A percentile compares a stretch with the other conserved stretches of the same genome.
Conservation (phyloP, 768 basidiomycete species). For the Lyophyllum shimeji region DNA sequence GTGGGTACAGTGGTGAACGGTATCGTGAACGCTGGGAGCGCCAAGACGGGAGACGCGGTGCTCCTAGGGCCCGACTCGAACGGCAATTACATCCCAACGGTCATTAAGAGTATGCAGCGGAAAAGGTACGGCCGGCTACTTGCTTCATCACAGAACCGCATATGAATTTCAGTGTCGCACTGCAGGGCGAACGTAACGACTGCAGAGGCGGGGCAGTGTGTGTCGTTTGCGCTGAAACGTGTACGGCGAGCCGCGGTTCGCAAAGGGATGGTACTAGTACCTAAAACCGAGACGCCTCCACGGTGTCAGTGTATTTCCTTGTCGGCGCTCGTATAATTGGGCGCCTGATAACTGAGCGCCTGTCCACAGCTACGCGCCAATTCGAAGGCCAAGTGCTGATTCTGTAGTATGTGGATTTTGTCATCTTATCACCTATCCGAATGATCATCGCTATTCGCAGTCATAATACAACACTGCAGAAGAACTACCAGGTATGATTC, state of each 20-base stretch:
- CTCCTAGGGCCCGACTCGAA: conserved; percentile 91
- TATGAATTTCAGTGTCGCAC: background rate
- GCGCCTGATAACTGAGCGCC: background rate
- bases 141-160: background rate
- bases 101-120: conserved; percentile 90
- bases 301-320: conserved; percentile 48
- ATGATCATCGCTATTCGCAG: conserved; percentile 31
- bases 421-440: background rate
- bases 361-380: conserved; percentile 60
- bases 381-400: conserved; percentile 96
- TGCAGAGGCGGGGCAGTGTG: conserved; percentile 95
- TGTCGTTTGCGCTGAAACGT: conserved; percentile 90
- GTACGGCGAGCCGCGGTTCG: conserved; percentile 78
- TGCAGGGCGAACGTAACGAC: conserved; percentile 72
- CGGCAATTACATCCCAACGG: conserved; percentile 79
- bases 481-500: conserved; percentile 78
- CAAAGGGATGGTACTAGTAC: conserved; percentile 94
- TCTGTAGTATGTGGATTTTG: conserved; percentile 64
- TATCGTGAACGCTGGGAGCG: conserved; percentile 71
- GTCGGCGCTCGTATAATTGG: background rate
- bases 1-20: conserved; percentile 86
- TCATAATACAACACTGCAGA: conserved; percentile 91
- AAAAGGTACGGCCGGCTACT: conserved; percentile 58
- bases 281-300: conserved; percentile 76
- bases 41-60: conserved; percentile 80